These are phyloP conservation scores for Poteriospumella lacustris DNA, from an alignment of 108 stramenopile genomes.

Conservation along the genomic window DNA sequence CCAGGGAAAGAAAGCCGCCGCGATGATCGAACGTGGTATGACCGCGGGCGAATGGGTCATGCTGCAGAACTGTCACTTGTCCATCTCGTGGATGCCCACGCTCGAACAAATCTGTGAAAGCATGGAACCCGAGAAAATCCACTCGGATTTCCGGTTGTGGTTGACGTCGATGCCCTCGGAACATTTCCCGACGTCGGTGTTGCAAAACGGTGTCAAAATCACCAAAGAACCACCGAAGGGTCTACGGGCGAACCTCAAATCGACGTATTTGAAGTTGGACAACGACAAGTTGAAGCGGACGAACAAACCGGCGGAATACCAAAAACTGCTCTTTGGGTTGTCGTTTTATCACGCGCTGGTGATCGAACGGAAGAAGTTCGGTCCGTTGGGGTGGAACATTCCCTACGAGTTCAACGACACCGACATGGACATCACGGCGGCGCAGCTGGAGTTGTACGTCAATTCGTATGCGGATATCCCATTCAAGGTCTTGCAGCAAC, in stretches of 20 bases:
- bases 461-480: constrained; percentile 58
- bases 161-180: constrained; percentile 61
- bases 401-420: constrained; percentile 68
- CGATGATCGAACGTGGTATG: constrained; percentile 51
- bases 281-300: constrained; percentile 38
- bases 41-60: constrained; percentile 52
- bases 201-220: constrained; percentile 63
- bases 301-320: background rate
- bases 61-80: constrained; percentile 40
- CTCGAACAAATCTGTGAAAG: constrained; percentile 60
- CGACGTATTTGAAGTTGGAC: constrained; percentile 53
- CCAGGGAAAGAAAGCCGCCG: constrained; percentile 52
- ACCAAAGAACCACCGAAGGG: constrained; percentile 67
- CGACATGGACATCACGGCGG: constrained; percentile 58
- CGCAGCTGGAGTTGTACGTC: constrained; percentile 60
- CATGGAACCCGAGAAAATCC: constrained; percentile 48
- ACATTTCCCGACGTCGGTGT: constrained; percentile 55
- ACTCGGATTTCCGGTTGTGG: constrained; percentile 59
- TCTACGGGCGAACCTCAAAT: constrained; percentile 54
- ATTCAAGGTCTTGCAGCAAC: constrained; percentile 51
- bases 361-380: constrained; percentile 61
- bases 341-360: constrained; percentile 65
- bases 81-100: constrained; percentile 58
- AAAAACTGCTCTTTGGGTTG: constrained; percentile 41
- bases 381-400: constrained; percentile 67